These are phyloP conservation scores for Auriscalpium microsporum DNA, from an alignment of 768 basidiomycete genomes.

Conservation along the genomic window DNA sequence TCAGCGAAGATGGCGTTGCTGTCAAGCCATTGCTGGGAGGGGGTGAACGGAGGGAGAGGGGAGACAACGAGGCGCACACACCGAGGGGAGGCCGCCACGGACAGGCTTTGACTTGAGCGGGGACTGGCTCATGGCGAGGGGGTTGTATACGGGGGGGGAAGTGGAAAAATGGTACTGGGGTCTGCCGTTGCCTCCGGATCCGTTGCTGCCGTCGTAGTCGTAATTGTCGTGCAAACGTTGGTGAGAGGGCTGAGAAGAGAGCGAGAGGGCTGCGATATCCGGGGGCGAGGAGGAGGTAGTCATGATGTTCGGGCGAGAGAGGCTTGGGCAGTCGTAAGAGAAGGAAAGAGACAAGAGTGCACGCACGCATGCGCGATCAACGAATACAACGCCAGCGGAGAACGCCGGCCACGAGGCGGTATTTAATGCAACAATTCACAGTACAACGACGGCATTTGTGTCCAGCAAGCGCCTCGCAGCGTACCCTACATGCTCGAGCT, in stretches of 20 bases:
- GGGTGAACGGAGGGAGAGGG: constrained; percentile 14
- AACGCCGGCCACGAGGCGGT: neutral
- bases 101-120: constrained; percentile 68
- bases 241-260: constrained; percentile 51
- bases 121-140: constrained; percentile 53
- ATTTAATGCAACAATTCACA: neutral
- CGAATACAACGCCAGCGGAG: neutral
- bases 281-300: constrained; percentile 63
- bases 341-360: neutral
- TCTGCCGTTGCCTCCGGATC: constrained; percentile 41
- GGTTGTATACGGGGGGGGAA: constrained; percentile 43
- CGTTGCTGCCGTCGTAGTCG: constrained; percentile 63
- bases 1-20: constrained; percentile 43
- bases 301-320: constrained; percentile 38
- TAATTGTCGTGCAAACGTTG: constrained; percentile 83
- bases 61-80: constrained; percentile 28
- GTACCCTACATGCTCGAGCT: neutral
- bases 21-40: constrained; percentile 78
- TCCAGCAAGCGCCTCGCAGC: neutral
- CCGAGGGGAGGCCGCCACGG: constrained; percentile 67
- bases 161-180: constrained; percentile 66
- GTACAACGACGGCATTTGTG: neutral
- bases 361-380: neutral
- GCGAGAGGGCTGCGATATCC: constrained; percentile 70
- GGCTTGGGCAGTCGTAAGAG: constrained; percentile 1